phyloP scores from a whole-genome alignment of 805 yeast genomes.

The Ogataea polymorpha region DNA sequence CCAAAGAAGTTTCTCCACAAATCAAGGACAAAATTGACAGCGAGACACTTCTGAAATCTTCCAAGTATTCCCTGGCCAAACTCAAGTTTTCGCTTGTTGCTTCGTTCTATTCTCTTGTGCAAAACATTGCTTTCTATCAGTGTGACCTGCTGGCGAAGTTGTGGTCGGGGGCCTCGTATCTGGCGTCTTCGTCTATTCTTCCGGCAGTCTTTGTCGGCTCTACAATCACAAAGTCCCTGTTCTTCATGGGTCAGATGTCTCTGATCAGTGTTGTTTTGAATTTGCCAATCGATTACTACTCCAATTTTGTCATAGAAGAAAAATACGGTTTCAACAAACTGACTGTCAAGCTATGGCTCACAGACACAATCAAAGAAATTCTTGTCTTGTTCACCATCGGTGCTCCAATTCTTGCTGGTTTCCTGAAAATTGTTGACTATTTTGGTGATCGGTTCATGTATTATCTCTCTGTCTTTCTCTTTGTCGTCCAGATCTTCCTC shows the following conservation, averaged over 20 bases:
- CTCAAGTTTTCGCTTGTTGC: constrained; percentile 62
- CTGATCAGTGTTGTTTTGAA: constrained; percentile 49
- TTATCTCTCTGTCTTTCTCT: constrained; percentile 71
- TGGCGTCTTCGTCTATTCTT: constrained; percentile 27
- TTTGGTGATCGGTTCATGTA: constrained; percentile 80
- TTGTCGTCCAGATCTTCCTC: constrained; percentile 67
- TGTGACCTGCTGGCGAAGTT: constrained; percentile 62
- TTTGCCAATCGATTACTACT: constrained; percentile 71
- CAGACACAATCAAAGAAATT: constrained; percentile 65
- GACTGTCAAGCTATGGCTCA: constrained; percentile 66
- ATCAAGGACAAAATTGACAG: constrained; percentile 64
- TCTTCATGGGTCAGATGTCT: constrained; percentile 54
- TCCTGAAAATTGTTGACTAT: constrained; percentile 75
- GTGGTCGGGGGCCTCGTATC: constrained; percentile 49
- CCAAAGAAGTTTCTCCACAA: constrained; percentile 60
- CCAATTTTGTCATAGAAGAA: constrained; percentile 87
- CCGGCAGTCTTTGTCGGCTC: constrained; percentile 44
- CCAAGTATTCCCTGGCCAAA: constrained; percentile 76
- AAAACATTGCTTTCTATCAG: constrained; percentile 56
- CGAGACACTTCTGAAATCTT: constrained; percentile 73
- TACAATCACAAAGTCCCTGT: constrained; percentile 63
- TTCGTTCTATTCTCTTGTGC: constrained; percentile 47
- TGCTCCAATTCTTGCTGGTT: constrained; percentile 67
- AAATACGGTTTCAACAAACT: constrained; percentile 89
- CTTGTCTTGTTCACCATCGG: constrained; percentile 57